A percentile compares a stretch with the other conserved stretches of the same genome.
phyloP scores from a whole-genome alignment of 306 rosid species.

The Prunus mongolica region DNA sequence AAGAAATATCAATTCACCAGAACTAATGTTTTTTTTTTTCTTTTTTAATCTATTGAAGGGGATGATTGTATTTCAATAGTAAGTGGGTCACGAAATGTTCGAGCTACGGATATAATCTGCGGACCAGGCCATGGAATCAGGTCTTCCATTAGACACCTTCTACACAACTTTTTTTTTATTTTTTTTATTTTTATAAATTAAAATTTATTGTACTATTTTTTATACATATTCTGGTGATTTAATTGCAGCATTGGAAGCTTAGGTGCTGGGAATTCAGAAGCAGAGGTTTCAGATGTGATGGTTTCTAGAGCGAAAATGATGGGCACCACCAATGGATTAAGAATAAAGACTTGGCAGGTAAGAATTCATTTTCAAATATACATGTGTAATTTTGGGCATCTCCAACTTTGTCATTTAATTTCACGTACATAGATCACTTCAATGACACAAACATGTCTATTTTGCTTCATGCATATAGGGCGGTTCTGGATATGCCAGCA shows the following conservation, averaged over 20 bases:
- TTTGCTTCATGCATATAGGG: constrained; percentile 33
- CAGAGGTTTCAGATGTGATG: constrained; percentile 55
- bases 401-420: background rate
- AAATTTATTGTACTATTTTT: background rate
- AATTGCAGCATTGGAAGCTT: constrained; percentile 77
- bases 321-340: constrained; percentile 78
- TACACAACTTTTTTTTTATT: background rate
- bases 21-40: background rate
- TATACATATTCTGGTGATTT: background rate
- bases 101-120: constrained; percentile 45
- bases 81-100: constrained; percentile 63
- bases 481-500: constrained; percentile 68
- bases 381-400: background rate
- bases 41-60: constrained; percentile 35
- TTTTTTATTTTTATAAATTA: background rate
- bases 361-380: background rate
- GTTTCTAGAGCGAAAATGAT: constrained; percentile 47
- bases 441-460: background rate
- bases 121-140: constrained; percentile 99
- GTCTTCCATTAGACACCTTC: constrained; percentile 18
- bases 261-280: constrained; percentile 58
- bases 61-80: constrained; percentile 95
- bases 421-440: background rate
- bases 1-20: background rate
- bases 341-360: constrained; percentile 97